phyloP scores from a whole-genome alignment of 2,329 filamentous ascomycete genomes.

The Aureobasidium sp. region DNA sequence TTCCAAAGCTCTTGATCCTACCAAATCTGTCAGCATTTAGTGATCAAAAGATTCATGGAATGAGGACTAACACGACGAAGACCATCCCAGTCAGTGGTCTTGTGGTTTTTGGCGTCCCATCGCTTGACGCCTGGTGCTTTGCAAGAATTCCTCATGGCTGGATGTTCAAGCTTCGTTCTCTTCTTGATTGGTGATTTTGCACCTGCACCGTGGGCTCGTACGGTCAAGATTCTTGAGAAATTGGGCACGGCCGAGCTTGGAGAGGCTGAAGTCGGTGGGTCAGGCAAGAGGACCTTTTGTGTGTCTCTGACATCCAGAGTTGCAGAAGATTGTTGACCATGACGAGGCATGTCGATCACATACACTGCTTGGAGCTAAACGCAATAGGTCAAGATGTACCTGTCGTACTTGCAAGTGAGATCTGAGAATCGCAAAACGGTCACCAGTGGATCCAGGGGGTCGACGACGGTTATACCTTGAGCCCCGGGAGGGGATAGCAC shows the following conservation, averaged over 20 bases:
- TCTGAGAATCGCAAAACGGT: neutral
- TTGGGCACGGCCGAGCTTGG: neutral
- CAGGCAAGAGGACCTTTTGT: slow-evolving; percentile 11
- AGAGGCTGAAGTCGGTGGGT: neutral
- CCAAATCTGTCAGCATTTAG: neutral
- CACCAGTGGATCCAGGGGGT: slow-evolving; percentile 1
- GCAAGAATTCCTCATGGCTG: slow-evolving; percentile 1
- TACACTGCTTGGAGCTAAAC: neutral
- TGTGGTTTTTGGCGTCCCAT: slow-evolving; percentile 18
- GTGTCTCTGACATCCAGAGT: slow-evolving; percentile 2
- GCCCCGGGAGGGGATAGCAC: neutral
- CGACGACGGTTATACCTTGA: slow-evolving; percentile 5
- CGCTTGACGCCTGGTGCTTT: slow-evolving; percentile 3
- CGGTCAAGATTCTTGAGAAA: slow-evolving; percentile 14
- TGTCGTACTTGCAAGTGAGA: neutral
- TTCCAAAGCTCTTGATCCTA: slow-evolving; percentile 69
- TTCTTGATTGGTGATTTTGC: neutral
- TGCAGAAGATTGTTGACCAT: neutral
- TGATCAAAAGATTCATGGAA: too few species aligned
- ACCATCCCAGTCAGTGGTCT: slow-evolving; percentile 19
- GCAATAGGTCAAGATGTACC: slow-evolving; percentile 10
- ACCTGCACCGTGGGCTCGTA: neutral
- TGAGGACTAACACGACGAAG: slow-evolving; percentile 19
- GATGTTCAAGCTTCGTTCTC: neutral
- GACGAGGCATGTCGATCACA: slow-evolving; percentile 8